phyloP scores from a whole-genome alignment of 176 grass and related monocot species.

The Oryza rufipogon region DNA sequence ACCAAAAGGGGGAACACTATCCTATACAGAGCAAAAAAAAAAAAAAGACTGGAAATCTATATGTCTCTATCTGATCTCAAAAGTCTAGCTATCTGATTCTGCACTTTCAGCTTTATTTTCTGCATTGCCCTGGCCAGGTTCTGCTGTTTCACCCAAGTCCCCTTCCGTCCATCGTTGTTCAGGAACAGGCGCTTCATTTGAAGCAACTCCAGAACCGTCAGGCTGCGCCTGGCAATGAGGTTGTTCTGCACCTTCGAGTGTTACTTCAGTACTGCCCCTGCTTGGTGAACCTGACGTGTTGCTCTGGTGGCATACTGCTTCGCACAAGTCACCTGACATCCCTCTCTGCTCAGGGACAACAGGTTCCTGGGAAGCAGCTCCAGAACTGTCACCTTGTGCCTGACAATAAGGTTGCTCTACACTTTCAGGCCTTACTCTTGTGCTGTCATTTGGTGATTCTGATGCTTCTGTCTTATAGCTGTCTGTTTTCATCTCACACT shows the following conservation, averaged over 20 bases:
- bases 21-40: slow-evolving; percentile 44
- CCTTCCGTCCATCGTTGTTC: background rate
- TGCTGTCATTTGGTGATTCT: background rate
- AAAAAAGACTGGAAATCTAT: background rate
- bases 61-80: slow-evolving; percentile 25
- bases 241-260: slow-evolving; percentile 25
- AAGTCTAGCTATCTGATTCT: slow-evolving; percentile 38
- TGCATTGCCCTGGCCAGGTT: background rate
- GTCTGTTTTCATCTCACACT: slow-evolving; percentile 21
- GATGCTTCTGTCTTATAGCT: slow-evolving; percentile 28
- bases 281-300: slow-evolving; percentile 4
- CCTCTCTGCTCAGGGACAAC: slow-evolving; percentile 5
- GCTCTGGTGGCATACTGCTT: slow-evolving; percentile 17
- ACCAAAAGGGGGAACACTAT: slow-evolving; percentile 10
- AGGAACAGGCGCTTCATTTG: background rate
- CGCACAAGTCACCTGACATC: background rate
- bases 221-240: slow-evolving; percentile 4
- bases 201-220: slow-evolving; percentile 17
- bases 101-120: slow-evolving; percentile 25
- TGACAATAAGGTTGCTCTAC: slow-evolving; percentile 9
- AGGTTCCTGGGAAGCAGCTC: background rate
- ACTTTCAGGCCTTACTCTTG: background rate
- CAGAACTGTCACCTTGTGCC: slow-evolving; percentile 1
- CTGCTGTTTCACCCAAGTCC: background rate
- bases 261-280: slow-evolving; percentile 1